phyloP scores from a whole-genome alignment of 306 rosid species.

The Sophora flavescens region DNA sequence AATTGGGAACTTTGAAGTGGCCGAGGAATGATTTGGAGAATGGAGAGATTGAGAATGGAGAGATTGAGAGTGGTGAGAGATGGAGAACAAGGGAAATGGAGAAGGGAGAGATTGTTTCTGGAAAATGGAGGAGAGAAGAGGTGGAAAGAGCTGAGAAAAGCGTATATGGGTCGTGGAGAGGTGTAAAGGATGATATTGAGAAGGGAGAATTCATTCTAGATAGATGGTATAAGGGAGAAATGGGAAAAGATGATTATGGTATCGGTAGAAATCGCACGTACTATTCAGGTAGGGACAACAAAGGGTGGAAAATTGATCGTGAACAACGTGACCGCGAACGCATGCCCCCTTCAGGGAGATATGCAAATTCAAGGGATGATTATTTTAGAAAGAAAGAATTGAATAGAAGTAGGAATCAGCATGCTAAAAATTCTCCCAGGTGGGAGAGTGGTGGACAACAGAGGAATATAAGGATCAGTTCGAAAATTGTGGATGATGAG shows the following conservation, averaged over 20 bases:
- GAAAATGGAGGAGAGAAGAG: conserved; percentile 65
- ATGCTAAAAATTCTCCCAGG: conserved; percentile 64
- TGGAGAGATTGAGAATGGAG: conserved; percentile 76
- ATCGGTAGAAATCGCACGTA: conserved; percentile 63
- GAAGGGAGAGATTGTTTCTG: conserved; percentile 65
- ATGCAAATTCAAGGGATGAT: conserved; percentile 60
- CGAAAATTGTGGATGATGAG: conserved; percentile 83
- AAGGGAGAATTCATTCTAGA: conserved; percentile 88
- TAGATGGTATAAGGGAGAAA: conserved; percentile 84
- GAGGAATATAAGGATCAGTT: conserved; percentile 75
- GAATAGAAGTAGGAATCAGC: conserved; percentile 72
- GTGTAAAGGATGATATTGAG: conserved; percentile 73
- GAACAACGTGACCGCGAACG: conserved; percentile 66
- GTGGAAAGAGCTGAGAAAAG: conserved; percentile 46
- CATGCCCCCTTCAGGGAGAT: conserved; percentile 75
- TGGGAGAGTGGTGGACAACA: conserved; percentile 86
- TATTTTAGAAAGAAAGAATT: conserved; percentile 72
- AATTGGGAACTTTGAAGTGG: conserved; percentile 82
- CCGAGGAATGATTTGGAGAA: conserved; percentile 68
- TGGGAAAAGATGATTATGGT: conserved; percentile 64
- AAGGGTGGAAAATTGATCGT: conserved; percentile 67
- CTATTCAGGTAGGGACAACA: conserved; percentile 69
- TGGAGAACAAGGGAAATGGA: conserved; percentile 60
- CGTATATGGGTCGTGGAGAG: conserved; percentile 66
- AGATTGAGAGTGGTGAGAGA: conserved; percentile 56